Evolutionary conservation across 1,284 basidiomycete species (phyloP).

Genomic region (Cutaneotrichosporon cavernicola): DNA sequence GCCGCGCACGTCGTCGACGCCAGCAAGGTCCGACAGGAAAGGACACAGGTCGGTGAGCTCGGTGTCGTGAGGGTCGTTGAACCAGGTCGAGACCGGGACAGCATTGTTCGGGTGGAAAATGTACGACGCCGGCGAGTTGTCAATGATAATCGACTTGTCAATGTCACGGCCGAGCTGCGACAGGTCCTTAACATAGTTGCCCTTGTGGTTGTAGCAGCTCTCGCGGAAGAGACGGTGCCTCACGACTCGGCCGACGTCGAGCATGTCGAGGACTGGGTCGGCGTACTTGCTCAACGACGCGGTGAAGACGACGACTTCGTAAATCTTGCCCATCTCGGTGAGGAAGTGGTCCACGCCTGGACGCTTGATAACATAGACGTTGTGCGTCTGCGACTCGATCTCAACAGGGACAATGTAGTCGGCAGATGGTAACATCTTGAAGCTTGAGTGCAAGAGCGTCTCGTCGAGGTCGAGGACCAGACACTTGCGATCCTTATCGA

Average conservation of each 20-base stretch:
- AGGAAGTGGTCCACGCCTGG: slow-evolving; percentile 97
- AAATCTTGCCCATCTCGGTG: slow-evolving; percentile 94
- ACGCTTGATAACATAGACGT: slow-evolving; percentile 98
- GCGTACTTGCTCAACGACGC: slow-evolving; percentile 99
- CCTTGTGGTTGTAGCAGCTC: slow-evolving; percentile 98
- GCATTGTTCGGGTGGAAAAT: slow-evolving; percentile 99
- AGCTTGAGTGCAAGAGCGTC: slow-evolving; percentile 89
- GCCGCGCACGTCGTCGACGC: slow-evolving; percentile 86
- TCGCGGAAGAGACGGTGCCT: slow-evolving; percentile 96
- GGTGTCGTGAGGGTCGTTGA: slow-evolving; percentile 96
- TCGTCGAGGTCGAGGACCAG: slow-evolving; percentile 93
- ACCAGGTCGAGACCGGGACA: slow-evolving; percentile 98
- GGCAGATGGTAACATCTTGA: slow-evolving; percentile 93
- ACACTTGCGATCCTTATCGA: slow-evolving; percentile 82
- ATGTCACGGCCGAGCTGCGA: slow-evolving; percentile 94
- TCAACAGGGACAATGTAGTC: slow-evolving; percentile 99
- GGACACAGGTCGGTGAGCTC: slow-evolving; percentile 92
- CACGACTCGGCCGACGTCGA: slow-evolving; percentile 88
- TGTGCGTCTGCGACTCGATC: slow-evolving; percentile 97
- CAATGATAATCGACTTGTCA: slow-evolving; percentile 91
- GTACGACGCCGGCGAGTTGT: slow-evolving; percentile 98
- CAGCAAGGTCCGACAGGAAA: slow-evolving; percentile 83
- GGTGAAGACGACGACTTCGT: slow-evolving; percentile 97
- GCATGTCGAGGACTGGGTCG: slow-evolving; percentile 94
- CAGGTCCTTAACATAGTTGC: slow-evolving; percentile 99